Base-by-base conservation (phyloP, 495 filamentous ascomycete species). In the Cryomyces antarcticus region DNA sequence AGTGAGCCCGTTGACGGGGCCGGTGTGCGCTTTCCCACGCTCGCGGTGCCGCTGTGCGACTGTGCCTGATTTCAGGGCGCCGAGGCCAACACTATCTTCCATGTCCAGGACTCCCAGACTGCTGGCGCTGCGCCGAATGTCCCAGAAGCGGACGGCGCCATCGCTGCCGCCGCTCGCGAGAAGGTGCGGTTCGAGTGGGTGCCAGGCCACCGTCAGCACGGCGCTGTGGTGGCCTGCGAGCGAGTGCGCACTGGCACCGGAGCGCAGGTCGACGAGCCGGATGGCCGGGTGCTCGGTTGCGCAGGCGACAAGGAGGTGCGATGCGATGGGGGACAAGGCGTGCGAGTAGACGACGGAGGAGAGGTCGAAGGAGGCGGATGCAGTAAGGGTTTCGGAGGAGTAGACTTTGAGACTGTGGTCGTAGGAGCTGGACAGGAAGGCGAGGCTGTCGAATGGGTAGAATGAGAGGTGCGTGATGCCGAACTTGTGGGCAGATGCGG, bases 391-490 rank as follows among this genome's bases (percentile, higher is more conserved):
- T 33, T 75, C 68, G 0, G 82, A 74, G 6, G 78, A 73, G 52
- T 78, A 93, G 3, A 87, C 62, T 56, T 87, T 87, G 30, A 94
- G 65, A 4, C 76, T 81, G 45, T 80, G 75, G 56, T 94, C 87
- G 55, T 83, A 84, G 38, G 84, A 83, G 7, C 77, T 78, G 1
- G 82, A 81, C 7, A 93, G 64, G 49, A 96, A 89, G 30, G 86
- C 62, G 48, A 71, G 59, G 46, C 78, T 61, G 62, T 88, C 87
- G 51, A 89, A 89, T 4, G 87, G 84, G 52, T 89, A 93, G 61
- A 92, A 92, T 2, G 71, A 81, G 34, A 93, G 60, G 31, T 85
- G 77, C 2, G 86, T 93, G 41, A 93, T 78, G 41, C 82, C 79
- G 50, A 77, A 81, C 39, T 71, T 80, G 56, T 89, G 82, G 7